Conservation (phyloP, 345 rosid species). For the Lepidium sativum region DNA sequence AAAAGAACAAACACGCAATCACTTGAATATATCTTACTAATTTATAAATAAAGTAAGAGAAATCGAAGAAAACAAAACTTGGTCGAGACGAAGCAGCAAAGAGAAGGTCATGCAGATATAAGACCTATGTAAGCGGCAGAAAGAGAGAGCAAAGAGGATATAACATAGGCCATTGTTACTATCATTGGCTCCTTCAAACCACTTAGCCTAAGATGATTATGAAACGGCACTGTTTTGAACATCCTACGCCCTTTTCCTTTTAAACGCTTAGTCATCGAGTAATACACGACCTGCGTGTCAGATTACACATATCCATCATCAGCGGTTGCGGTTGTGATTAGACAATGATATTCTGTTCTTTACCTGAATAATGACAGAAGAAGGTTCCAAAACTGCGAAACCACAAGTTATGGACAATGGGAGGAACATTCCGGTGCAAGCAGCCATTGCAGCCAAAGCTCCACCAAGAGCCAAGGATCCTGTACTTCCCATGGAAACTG, state of each 20-base stretch:
- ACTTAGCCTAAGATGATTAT: conserved; percentile 23
- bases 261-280: conserved; percentile 14
- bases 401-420: conserved; percentile 81
- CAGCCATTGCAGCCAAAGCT: conserved; percentile 94
- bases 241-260: conserved; percentile 20
- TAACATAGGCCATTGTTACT: conserved; percentile 23
- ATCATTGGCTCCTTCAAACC: conserved; percentile 23
- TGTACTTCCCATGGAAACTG: conserved; percentile 71
- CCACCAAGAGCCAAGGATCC: conserved; percentile 91
- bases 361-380: conserved; percentile 67
- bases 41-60: background rate
- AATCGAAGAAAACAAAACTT: background rate
- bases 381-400: conserved; percentile 56
- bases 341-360: background rate
- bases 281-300: conserved; percentile 17
- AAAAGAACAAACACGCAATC: no score
- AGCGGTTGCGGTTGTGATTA: background rate
- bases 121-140: conserved; percentile 30
- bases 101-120: conserved; percentile 13
- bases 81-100: background rate
- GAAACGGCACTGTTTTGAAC: conserved; percentile 26
- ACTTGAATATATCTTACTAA: no score
- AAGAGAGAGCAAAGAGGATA: conserved; percentile 26
- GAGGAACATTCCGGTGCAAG: conserved; percentile 88
- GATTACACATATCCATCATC: background rate